Percentiles rank a stretch among this genome's conserved stretches.
Conservation (phyloP, 768 basidiomycete species). For the Leccinum subtestaceum region DNA sequence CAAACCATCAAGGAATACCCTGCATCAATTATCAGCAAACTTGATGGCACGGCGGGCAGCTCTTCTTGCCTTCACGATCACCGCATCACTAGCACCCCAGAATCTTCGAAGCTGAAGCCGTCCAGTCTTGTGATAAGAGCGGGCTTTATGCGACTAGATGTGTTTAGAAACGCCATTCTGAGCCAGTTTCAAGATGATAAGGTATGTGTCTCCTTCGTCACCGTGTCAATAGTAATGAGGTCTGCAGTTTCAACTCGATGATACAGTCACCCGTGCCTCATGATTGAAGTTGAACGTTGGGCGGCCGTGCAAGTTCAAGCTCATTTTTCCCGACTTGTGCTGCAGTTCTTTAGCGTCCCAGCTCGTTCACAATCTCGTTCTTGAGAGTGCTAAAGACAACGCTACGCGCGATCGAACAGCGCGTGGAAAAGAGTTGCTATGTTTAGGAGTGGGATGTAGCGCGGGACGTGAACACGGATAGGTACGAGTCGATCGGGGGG, state of each 20-base stretch:
- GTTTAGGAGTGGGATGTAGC: slow-evolving; percentile 78
- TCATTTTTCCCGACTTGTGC: too few relatives aligned
- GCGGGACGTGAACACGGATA: slow-evolving; percentile 94
- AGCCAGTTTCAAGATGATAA: too few relatives aligned
- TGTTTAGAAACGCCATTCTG: neutral
- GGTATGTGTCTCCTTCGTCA: too few relatives aligned
- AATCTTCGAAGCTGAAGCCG: neutral
- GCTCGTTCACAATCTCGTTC: slow-evolving; percentile 92
- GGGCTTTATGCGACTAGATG: neutral
- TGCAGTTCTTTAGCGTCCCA: too few relatives aligned
- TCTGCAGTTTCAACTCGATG: too few relatives aligned
- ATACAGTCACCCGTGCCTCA: too few relatives aligned
- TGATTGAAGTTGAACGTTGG: too few relatives aligned
- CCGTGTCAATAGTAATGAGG: too few relatives aligned
- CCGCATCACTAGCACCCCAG: neutral
- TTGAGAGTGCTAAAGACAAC: slow-evolving; percentile 92
- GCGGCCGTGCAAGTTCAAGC: too few relatives aligned
- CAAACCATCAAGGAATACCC: neutral
- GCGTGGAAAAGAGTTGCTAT: slow-evolving; percentile 85
- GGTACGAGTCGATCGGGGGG: slow-evolving; percentile 94
- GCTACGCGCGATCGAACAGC: slow-evolving; percentile 91
- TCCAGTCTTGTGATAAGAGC: neutral
- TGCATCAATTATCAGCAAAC: neutral
- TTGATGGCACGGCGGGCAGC: neutral
- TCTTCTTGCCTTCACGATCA: neutral